These are phyloP conservation scores for Carallia pectinifolia DNA, from an alignment of 345 rosid species.

Conservation along the genomic window DNA sequence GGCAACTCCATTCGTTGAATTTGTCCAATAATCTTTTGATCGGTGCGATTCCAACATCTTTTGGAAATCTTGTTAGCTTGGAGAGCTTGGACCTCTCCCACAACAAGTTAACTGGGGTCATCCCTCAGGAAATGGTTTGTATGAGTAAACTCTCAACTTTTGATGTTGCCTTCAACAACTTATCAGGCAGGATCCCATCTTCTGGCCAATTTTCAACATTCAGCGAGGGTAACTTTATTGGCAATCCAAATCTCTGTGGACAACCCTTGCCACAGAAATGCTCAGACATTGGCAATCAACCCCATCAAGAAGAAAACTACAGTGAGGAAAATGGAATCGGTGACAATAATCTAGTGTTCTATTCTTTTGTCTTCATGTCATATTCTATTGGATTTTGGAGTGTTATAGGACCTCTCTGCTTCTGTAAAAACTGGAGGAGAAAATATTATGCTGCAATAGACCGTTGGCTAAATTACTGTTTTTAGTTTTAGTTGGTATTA, in stretches of 20 bases:
- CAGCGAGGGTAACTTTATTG: background rate
- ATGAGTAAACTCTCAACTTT: slow-evolving; percentile 5
- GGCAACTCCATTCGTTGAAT: slow-evolving; percentile 20
- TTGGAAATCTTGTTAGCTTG: slow-evolving; percentile 10
- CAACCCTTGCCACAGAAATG: slow-evolving; percentile 11
- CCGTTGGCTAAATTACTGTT: background rate
- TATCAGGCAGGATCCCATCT: slow-evolving; percentile 22
- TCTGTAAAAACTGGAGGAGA: slow-evolving; percentile 10
- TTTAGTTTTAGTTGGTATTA: background rate
- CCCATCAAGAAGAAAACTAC: background rate
- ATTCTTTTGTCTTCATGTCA: slow-evolving; percentile 9
- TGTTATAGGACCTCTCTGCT: slow-evolving; percentile 10
- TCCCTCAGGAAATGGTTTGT: slow-evolving; percentile 12
- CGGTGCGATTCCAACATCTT: slow-evolving; percentile 18
- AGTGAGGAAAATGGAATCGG: background rate
- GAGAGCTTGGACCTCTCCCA: slow-evolving; percentile 30
- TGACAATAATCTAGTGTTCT: slow-evolving; percentile 15
- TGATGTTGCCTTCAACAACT: slow-evolving; percentile 20
- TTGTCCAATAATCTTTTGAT: slow-evolving; percentile 19
- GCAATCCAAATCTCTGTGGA: slow-evolving; percentile 22
- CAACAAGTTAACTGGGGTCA: slow-evolving; percentile 19
- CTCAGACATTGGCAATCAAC: background rate
- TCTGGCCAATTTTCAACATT: slow-evolving; percentile 21
- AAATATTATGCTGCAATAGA: slow-evolving; percentile 10
- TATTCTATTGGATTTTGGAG: slow-evolving; percentile 20